These are phyloP conservation scores for Yarrowia sp. DNA, from an alignment of 805 yeast species.

Conservation along the genomic window DNA sequence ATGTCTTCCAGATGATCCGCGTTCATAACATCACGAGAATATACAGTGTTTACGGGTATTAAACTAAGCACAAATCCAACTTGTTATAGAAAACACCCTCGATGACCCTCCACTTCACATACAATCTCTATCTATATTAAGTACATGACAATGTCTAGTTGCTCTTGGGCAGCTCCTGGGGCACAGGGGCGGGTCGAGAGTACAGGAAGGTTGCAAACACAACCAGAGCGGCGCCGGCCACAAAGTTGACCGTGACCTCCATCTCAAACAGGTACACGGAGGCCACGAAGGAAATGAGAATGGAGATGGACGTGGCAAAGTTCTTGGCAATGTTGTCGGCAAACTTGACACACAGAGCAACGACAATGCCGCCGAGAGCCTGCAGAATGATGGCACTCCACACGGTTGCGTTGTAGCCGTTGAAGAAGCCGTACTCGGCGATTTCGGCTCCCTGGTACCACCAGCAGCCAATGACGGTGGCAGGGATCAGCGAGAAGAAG, in stretches of 20 bases:
- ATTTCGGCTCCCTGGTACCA: conserved; percentile 51
- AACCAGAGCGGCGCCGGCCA: conserved; percentile 51
- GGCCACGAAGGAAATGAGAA: conserved; percentile 52
- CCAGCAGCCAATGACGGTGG: conserved; percentile 51
- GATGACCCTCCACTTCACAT: not conserved
- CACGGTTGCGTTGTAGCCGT: conserved; percentile 53
- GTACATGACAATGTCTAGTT: conserved; percentile 25
- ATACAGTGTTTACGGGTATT: too few species aligned
- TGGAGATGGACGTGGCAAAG: conserved; percentile 54
- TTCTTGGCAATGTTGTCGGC: conserved; percentile 56
- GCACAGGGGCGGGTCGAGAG: conserved; percentile 40
- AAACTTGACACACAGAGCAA: conserved; percentile 54
- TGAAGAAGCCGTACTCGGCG: conserved; percentile 51
- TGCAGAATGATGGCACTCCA: conserved; percentile 52
- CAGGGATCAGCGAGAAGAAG: conserved; percentile 53
- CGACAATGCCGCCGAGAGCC: conserved; percentile 54
- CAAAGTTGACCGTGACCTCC: conserved; percentile 49
- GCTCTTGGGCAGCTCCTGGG: conserved; percentile 30
- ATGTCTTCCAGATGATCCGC: not conserved
- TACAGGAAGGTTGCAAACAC: conserved; percentile 52
- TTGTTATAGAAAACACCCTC: too few species aligned
- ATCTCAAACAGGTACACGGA: conserved; percentile 51
- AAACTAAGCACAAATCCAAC: too few species aligned
- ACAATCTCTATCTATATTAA: conserved; percentile 15
- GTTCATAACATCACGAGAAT: not conserved